Percentiles rank a stretch among this genome's conserved stretches.
phyloP scores from a whole-genome alignment of 169 alveolate species.

The Ichthyophthirius multifiliis region DNA sequence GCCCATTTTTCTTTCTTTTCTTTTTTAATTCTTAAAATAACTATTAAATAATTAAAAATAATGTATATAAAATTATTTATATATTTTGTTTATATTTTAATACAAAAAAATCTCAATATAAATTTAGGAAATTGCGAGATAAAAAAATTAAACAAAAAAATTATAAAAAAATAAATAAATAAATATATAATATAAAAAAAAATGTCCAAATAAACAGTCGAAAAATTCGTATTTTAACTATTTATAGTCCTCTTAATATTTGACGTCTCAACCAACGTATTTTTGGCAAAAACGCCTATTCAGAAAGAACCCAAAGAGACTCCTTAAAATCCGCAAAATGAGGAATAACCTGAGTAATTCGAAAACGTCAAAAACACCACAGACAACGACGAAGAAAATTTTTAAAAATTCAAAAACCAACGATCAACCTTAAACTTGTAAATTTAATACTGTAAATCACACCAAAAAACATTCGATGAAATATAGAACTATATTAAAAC shows the following conservation, averaged over 20 bases:
- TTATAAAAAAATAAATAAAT: too few species aligned
- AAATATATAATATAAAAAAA: background rate
- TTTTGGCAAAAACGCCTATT: too few species aligned
- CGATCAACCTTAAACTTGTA: background rate
- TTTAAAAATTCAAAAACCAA: background rate
- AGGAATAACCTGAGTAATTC: background rate
- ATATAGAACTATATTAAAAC: background rate
- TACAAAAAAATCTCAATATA: too few species aligned
- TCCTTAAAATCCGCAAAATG: background rate
- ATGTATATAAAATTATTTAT: too few species aligned
- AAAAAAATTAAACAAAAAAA: too few species aligned
- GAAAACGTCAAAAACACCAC: background rate
- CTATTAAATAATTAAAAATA: too few species aligned
- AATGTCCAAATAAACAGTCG: background rate
- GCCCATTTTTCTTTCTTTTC: conserved; percentile 85
- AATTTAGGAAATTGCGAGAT: too few species aligned
- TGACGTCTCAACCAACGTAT: background rate
- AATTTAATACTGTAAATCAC: background rate
- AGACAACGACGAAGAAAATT: background rate
- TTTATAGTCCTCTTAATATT: background rate
- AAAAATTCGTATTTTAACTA: background rate
- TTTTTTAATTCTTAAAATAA: background rate
- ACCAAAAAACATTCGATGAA: background rate
- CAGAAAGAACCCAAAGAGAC: background rate
- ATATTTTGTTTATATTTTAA: too few species aligned